Base-by-base conservation (phyloP, 1,139 yeast species). In the Schizosaccharomyces versatilis region DNA sequence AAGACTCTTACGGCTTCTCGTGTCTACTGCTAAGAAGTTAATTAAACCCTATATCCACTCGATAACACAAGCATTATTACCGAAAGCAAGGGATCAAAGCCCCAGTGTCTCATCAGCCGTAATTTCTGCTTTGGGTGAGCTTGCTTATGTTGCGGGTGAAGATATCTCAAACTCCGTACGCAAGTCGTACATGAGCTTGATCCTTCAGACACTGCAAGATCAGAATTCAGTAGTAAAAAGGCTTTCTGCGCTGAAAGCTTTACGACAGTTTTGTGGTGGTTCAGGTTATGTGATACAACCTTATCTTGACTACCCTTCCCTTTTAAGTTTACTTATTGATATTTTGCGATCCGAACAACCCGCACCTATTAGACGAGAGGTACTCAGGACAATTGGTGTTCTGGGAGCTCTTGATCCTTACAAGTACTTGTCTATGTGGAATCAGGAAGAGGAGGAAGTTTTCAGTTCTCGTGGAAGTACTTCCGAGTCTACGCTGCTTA, bases 241-340 rank as follows among this genome's bases (percentile, higher is more conserved):
- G 62, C 94, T 86, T 64, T 88, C 96, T 0, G 95, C 97, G 0
- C 71, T 93, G 60, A 80, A 79, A 61, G 78, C 97, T 0, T 69
- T 93, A 56, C 95, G 96, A 1, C 95, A 88, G 63, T 69, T 93
- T 42, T 80, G 97, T 0, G 78, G 90, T 15, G 82, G 94, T 1
- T 81, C 96, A 0, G 96, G 97, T 1, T 90, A 90, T 65, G 98
- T 90, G n/a, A 86, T 93, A 47, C 93, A 86, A 57, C 99, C 99
- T 1, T 72, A 86, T 53, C 68, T 88, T 41, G 95, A 88, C 60
- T 88, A 88, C 63, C 98, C 98, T 0, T 90, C 84, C 62, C 71
- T 93, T 38, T 70, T 90, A 47, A 88, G 93, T 7, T 77, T 84
- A 68, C 70, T 90, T 42, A 85, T 88, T 3, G 80, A 79, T 52